phyloP scores from a whole-genome alignment of 768 basidiomycete genomes.

The Lactarius akahatsu region DNA sequence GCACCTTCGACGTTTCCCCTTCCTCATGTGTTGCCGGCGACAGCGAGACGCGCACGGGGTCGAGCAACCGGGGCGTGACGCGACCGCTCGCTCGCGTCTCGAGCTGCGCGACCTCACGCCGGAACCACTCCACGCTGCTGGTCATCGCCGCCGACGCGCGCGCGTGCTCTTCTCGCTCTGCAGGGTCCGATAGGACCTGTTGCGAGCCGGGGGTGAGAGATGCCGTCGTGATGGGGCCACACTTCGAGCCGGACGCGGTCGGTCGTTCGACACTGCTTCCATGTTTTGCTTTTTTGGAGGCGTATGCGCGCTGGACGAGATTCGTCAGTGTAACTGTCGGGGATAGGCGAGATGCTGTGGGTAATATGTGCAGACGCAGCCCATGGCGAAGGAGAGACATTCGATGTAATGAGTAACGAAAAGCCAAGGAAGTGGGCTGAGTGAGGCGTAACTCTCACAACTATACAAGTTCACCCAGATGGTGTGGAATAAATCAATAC shows the following conservation, averaged over 20 bases:
- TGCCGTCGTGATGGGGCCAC: slow-evolving; percentile 45
- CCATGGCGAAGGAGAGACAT: slow-evolving; percentile 16
- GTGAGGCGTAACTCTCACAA: not conserved
- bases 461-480: not conserved
- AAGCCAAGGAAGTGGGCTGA: not conserved
- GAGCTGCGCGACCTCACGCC: slow-evolving; percentile 69
- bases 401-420: not conserved
- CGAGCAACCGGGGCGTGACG: slow-evolving; percentile 68
- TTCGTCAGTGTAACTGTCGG: not conserved
- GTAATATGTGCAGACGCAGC: not conserved
- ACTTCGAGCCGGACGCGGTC: slow-evolving; percentile 12
- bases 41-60: slow-evolving; percentile 61
- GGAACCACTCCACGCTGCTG: slow-evolving; percentile 65
- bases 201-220: slow-evolving; percentile 68
- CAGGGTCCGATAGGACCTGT: slow-evolving; percentile 51
- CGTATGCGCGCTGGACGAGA: slow-evolving; percentile 16
- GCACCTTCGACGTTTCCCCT: slow-evolving; percentile 32
- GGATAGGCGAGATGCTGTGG: not conserved
- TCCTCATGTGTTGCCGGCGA: slow-evolving; percentile 35
- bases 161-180: slow-evolving; percentile 57
- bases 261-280: not conserved
- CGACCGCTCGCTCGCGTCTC: slow-evolving; percentile 75
- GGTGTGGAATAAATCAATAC: not conserved
- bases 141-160: slow-evolving; percentile 66
- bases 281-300: slow-evolving; percentile 26